Conservation (phyloP, 2,329 filamentous ascomycete genomes). For the Trichoderma gracile region DNA sequence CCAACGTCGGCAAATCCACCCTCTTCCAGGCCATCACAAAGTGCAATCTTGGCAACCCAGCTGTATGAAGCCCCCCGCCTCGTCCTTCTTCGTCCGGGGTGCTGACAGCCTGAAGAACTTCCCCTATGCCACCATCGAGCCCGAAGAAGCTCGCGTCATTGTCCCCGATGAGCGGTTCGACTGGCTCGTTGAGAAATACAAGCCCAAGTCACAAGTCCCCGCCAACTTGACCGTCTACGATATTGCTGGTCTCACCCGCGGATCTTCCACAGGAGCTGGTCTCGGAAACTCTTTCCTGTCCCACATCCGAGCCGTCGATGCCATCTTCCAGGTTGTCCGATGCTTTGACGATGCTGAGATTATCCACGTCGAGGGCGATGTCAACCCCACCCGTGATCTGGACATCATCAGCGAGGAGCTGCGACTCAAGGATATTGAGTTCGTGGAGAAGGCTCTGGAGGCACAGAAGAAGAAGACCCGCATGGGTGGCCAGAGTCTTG, state of each 20-base stretch:
- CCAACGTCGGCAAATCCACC: conserved; percentile 99
- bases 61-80: conserved; percentile 60
- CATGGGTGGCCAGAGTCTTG: conserved; percentile 89
- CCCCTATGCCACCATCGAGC: conserved; percentile 97
- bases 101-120: conserved; percentile 71
- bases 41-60: conserved; percentile 94
- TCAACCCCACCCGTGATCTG: conserved; percentile 90
- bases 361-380: conserved; percentile 98
- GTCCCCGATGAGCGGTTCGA: conserved; percentile 96
- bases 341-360: conserved; percentile 99
- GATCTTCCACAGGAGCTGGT: conserved; percentile 95
- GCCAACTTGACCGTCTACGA: conserved; percentile 98
- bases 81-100: conserved; percentile 42
- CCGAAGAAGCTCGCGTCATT: conserved; percentile 95
- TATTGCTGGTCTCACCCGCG: conserved; percentile 93
- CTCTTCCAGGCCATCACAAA: conserved; percentile 99
- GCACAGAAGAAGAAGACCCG: conserved; percentile 91
- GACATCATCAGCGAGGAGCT: conserved; percentile 97
- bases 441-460: conserved; percentile 93
- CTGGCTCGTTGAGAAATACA: conserved; percentile 94
- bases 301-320: conserved; percentile 96
- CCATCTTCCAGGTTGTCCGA: conserved; percentile 94
- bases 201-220: conserved; percentile 95
- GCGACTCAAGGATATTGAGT: conserved; percentile 97
- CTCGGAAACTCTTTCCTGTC: conserved; percentile 98